Conservation (phyloP, 768 basidiomycete genomes). For the Serendipita sp. region DNA sequence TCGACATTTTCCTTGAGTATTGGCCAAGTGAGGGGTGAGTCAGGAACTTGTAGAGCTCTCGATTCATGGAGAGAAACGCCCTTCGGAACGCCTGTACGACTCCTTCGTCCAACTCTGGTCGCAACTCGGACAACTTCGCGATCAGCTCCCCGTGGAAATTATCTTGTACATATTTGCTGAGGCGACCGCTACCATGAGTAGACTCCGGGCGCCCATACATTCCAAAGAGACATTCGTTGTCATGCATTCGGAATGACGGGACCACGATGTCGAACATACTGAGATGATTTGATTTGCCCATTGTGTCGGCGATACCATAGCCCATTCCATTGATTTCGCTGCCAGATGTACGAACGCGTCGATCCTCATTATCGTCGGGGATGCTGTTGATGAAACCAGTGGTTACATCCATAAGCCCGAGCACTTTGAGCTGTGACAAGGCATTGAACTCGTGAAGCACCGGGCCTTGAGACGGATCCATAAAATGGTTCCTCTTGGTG, state of each 20-base stretch:
- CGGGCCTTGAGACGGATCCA: slow-evolving; percentile 20
- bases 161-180: slow-evolving; percentile 77
- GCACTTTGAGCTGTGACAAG: slow-evolving; percentile 69
- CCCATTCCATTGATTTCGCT: slow-evolving; percentile 84
- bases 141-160: slow-evolving; percentile 30
- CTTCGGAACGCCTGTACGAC: slow-evolving; percentile 68
- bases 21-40: slow-evolving; percentile 14
- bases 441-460: slow-evolving; percentile 70
- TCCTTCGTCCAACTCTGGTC: slow-evolving; percentile 42
- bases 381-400: slow-evolving; percentile 48
- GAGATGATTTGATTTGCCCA: slow-evolving; percentile 64
- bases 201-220: slow-evolving; percentile 74
- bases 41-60: slow-evolving; percentile 56
- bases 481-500: slow-evolving; percentile 18
- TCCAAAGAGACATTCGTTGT: slow-evolving; percentile 81
- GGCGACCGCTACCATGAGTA: slow-evolving; percentile 36
- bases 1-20: slow-evolving; percentile 45
- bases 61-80: slow-evolving; percentile 78
- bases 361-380: slow-evolving; percentile 58
- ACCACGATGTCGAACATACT: slow-evolving; percentile 89
- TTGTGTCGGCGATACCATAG: slow-evolving; percentile 89
- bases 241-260: slow-evolving; percentile 58
- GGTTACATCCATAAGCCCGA: slow-evolving; percentile 95
- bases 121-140: slow-evolving; percentile 33
- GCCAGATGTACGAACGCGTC: slow-evolving; percentile 80